Evolutionary conservation across 352 stramenopile species (phyloP), one percentile per base, ranked within the genome.

Genomic region (Globisporangium viniferum): DNA sequence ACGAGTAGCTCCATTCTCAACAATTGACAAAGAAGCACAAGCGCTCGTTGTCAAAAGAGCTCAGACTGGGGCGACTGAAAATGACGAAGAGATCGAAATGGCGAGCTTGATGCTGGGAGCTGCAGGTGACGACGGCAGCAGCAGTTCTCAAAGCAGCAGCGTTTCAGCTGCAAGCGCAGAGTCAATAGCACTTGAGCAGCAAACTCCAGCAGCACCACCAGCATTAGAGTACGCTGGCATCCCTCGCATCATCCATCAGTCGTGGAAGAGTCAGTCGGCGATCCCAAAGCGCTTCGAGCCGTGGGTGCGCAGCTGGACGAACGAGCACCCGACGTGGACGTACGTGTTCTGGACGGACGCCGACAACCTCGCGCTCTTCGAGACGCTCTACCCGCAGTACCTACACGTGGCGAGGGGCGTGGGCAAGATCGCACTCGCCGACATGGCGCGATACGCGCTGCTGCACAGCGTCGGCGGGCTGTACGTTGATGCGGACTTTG

Each of bases 311-410:
- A 85, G 72, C 64, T 90, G 80, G 78, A 54, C 62, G n/a, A 56
- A 69, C 9, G 55, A 68, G 31, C 75, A 90, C 44, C 76, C 78
- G 2, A 66, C 55, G 9, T 88, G 78, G 77, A 73, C 64, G 31
- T 90, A 88, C 72, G 78, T 88, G 41, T 90, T 86, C 56, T 90
- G 79, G 79, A 81, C 73, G 0, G 76, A 88, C 64, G 69, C 67
- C 31, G 79, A 90, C 76, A 88, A 87, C 54, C 66, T 88, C 36
- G 61, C 57, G 3, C 58, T 90, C 5, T 90, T 88, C 46, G 64
- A 86, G 41, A 57, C 54, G 3, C 64, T 84, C 20, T 89, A 87
- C 33, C 77, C 80, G 2, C 64, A 79, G 69, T 88, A 88, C 31
- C 24, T 80, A 5, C 33, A 80, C 29, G 72, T 86, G 53, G 76